These are phyloP conservation scores for Sphaerulina populicola DNA, from an alignment of 2,329 filamentous ascomycete species.

Conservation along the genomic window DNA sequence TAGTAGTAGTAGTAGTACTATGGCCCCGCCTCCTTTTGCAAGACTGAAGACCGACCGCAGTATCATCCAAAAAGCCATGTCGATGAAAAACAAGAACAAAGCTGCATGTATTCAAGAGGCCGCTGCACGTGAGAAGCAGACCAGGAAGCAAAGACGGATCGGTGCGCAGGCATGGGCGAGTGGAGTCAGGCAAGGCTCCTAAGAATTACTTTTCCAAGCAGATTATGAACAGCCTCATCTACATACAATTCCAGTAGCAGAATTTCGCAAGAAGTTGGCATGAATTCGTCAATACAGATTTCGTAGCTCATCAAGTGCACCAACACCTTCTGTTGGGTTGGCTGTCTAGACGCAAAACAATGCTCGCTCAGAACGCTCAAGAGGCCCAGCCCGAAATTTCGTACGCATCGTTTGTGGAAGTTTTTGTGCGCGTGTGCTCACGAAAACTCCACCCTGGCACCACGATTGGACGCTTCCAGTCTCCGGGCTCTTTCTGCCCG, in stretches of 20 bases:
- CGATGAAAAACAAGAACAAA: constrained; percentile 16
- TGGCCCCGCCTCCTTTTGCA: neutral
- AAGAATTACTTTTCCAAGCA: neutral
- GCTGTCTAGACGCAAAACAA: neutral
- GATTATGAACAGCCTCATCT: neutral
- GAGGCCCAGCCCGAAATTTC: neutral
- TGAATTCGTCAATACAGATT: neutral
- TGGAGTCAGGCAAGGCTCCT: neutral
- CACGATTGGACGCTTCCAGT: constrained; percentile 27
- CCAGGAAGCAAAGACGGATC: constrained; percentile 10
- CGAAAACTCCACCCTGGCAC: constrained; percentile 42
- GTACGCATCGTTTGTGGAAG: neutral
- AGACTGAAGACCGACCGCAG: constrained; percentile 4
- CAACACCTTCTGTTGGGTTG: neutral
- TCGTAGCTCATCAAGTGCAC: neutral
- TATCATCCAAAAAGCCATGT: constrained; percentile 13
- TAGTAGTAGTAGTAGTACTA: neutral
- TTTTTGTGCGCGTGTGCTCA: constrained; percentile 20
- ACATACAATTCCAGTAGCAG: no score
- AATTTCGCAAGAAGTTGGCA: neutral
- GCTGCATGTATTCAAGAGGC: constrained; percentile 18
- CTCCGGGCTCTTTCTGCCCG: constrained; percentile 46
- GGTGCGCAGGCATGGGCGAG: neutral
- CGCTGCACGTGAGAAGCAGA: constrained; percentile 19
- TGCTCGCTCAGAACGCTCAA: constrained; percentile 1